Evolutionary conservation across 306 rosid species (phyloP).

Genomic region (Fragaria vesca): DNA sequence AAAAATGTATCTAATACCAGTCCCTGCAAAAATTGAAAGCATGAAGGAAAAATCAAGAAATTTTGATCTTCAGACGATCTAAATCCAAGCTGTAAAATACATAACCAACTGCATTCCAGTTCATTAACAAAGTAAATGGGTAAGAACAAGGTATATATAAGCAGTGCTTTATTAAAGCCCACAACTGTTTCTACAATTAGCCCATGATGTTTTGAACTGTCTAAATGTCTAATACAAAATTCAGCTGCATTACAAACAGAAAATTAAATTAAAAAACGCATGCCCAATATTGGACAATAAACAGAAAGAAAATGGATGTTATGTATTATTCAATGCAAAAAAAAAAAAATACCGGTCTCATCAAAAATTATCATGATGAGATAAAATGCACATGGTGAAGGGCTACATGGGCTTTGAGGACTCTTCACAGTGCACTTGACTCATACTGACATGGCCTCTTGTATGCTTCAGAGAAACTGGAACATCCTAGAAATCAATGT

Average conservation of each 20-base stretch:
- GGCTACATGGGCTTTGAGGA: slow-evolving; percentile 9
- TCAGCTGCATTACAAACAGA: slow-evolving; percentile 5
- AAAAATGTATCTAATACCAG: background rate
- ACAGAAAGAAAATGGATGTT: background rate
- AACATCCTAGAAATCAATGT: slow-evolving; percentile 25
- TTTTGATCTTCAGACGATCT: background rate
- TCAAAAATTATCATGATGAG: slow-evolving; percentile 11
- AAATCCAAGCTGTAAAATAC: background rate
- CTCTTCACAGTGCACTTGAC: slow-evolving; percentile 19
- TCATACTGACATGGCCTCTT: slow-evolving; percentile 13
- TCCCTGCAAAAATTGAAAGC: background rate
- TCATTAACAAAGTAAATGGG: background rate
- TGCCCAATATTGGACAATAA: background rate
- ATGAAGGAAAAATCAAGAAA: background rate
- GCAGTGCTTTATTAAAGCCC: slow-evolving; percentile 7
- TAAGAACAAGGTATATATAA: background rate
- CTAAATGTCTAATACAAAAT: background rate
- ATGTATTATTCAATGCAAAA: slow-evolving; percentile 15
- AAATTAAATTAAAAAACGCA: background rate
- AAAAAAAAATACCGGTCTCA: background rate
- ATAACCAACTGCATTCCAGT: background rate
- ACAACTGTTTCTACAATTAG: background rate
- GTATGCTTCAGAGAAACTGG: slow-evolving; percentile 20
- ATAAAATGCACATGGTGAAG: background rate
- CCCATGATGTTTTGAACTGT: background rate